A percentile compares a stretch with the other conserved stretches of the same genome.
phyloP scores from a whole-genome alignment of 169 alveolate species.

The Theileria sp. region DNA sequence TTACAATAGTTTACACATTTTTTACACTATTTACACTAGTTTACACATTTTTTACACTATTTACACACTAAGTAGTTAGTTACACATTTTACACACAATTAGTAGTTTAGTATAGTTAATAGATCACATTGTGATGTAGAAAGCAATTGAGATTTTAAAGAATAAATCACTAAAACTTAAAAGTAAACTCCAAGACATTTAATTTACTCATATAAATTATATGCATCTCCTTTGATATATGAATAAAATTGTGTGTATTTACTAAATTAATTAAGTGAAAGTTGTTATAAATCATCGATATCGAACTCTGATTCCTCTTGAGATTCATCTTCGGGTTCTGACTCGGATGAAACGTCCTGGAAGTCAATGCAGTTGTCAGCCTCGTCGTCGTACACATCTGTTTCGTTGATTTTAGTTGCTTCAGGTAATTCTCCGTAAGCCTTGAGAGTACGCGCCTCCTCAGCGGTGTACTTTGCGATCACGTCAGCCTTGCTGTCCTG shows the following conservation, averaged over 20 bases:
- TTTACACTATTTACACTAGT: background rate
- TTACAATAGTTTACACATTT: background rate
- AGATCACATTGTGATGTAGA: too few species aligned
- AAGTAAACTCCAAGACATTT: slow-evolving; percentile 40
- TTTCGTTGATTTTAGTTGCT: slow-evolving; percentile 90
- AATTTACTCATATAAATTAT: background rate
- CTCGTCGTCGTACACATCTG: slow-evolving; percentile 87
- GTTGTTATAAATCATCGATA: slow-evolving; percentile 53
- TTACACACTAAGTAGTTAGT: too few species aligned
- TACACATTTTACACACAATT: too few species aligned
- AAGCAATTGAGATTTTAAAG: slow-evolving; percentile 58
- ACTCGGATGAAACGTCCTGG: slow-evolving; percentile 80
- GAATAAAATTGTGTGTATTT: too few species aligned
- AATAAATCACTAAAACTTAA: slow-evolving; percentile 46
- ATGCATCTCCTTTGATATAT: too few species aligned
- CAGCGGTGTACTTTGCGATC: slow-evolving; percentile 95
- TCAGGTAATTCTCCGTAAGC: slow-evolving; percentile 97
- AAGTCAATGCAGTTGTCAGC: slow-evolving; percentile 85
- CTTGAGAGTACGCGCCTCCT: slow-evolving; percentile 94
- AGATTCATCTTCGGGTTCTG: slow-evolving; percentile 38
- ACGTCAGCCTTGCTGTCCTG: slow-evolving; percentile 98
- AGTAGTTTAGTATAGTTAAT: too few species aligned
- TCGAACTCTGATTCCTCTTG: slow-evolving; percentile 61
- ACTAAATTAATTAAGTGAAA: background rate
- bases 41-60: too few species aligned